These are phyloP conservation scores for Eimeria falciformis DNA, from an alignment of 169 alveolate species.

Conservation along the genomic window DNA sequence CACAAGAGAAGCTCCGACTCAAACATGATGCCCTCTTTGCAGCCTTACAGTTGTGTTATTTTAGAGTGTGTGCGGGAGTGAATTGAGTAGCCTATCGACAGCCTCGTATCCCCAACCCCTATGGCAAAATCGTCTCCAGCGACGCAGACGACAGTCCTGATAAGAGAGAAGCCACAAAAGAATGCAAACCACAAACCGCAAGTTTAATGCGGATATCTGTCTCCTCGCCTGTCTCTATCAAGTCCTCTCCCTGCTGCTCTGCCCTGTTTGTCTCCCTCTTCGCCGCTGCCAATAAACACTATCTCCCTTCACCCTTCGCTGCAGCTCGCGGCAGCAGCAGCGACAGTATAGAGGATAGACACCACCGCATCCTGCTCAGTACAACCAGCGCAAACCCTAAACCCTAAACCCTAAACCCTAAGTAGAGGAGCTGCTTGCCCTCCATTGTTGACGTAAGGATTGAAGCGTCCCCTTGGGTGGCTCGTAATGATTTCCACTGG, in stretches of 20 bases:
- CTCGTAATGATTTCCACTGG: constrained; percentile 35
- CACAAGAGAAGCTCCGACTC: background rate
- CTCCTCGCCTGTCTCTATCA: too few species aligned
- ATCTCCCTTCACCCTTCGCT: too few species aligned
- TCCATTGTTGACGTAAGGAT: constrained; percentile 75
- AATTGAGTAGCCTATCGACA: constrained; percentile 74
- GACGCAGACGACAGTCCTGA: constrained; percentile 75
- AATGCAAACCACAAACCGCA: constrained; percentile 20
- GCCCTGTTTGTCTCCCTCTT: too few species aligned
- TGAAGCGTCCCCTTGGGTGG: constrained; percentile 44
- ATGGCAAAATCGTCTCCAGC: constrained; percentile 77
- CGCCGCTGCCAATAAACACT: too few species aligned
- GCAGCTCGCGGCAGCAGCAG: too few species aligned
- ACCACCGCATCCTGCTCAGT: too few species aligned
- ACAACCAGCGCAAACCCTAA: too few species aligned
- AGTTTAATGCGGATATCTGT: too few species aligned
- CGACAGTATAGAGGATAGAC: too few species aligned
- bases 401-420: background rate
- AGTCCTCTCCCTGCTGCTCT: too few species aligned
- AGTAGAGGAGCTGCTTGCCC: constrained; percentile 37
- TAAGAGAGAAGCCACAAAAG: background rate
- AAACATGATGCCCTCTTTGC: too few species aligned
- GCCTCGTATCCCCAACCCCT: constrained; percentile 79
- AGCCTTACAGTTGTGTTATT: constrained; percentile 76
- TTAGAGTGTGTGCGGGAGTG: constrained; percentile 73